These are phyloP conservation scores for Penicillium waksmanii DNA, from an alignment of 495 filamentous ascomycete species.

Conservation along the genomic window DNA sequence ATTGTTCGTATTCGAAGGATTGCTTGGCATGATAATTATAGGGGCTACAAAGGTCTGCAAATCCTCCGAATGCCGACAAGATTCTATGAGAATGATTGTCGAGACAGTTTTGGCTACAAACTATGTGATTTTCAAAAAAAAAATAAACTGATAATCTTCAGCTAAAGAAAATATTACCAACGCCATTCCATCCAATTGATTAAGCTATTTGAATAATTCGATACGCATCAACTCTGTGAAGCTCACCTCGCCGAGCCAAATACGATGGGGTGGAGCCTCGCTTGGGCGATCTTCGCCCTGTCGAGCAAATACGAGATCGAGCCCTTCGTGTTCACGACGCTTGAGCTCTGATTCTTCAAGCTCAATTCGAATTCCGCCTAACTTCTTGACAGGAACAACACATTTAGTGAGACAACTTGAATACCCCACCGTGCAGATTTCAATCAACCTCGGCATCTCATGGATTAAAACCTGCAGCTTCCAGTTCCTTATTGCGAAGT, in stretches of 20 bases:
- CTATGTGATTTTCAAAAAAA: neutral
- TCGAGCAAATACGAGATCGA: neutral
- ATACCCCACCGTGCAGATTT: too few relatives aligned
- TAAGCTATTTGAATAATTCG: neutral
- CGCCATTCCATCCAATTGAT: neutral
- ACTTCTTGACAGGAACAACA: neutral
- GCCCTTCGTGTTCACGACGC: neutral
- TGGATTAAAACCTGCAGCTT: neutral
- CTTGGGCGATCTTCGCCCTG: neutral
- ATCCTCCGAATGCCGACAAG: neutral
- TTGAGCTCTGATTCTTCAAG: neutral
- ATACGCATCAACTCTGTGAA: neutral
- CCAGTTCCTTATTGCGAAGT: neutral
- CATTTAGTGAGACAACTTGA: too few relatives aligned
- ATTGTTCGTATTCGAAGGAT: neutral
- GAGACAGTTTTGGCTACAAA: too few relatives aligned
- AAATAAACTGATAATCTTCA: neutral
- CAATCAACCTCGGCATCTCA: too few relatives aligned
- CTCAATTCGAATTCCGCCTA: neutral
- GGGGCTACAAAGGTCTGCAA: neutral
- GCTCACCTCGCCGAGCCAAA: neutral
- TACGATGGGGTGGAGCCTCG: neutral
- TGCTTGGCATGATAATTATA: neutral
- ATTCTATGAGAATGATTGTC: too few relatives aligned
- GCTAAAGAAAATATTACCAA: neutral